These are phyloP conservation scores for Aspergillus luchuensis DNA, from an alignment of 2,329 filamentous ascomycete genomes.

Conservation along the genomic window DNA sequence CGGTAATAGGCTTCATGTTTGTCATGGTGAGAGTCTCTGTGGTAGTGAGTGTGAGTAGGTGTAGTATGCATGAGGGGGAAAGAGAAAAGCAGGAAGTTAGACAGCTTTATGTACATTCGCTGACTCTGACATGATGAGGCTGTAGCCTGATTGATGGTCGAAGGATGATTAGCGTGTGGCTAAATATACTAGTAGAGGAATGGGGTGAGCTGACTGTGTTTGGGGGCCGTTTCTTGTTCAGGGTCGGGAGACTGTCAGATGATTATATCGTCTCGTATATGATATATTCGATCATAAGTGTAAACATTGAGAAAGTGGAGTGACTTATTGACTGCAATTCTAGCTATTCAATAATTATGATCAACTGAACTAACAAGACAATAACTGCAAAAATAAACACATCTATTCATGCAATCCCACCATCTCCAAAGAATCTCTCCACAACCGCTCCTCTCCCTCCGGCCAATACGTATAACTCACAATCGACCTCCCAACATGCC, in stretches of 20 bases:
- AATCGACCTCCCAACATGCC: conserved; percentile 15
- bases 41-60: background rate
- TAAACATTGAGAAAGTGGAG: no score
- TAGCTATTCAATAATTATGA: background rate
- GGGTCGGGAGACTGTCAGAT: no score
- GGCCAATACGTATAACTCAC: conserved; percentile 29
- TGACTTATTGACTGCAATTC: background rate
- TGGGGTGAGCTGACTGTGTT: no score
- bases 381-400: background rate
- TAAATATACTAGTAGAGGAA: no score
- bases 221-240: no score
- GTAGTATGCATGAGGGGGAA: background rate
- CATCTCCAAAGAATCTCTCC: conserved; percentile 32
- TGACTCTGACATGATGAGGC: no score
- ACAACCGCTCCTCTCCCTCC: conserved; percentile 33
- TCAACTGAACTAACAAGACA: background rate
- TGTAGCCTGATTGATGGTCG: no score
- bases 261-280: no score
- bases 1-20: background rate
- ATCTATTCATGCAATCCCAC: conserved; percentile 17
- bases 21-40: background rate
- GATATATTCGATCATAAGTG: no score
- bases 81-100: no score
- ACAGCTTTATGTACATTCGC: no score
- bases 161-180: no score